Base-by-base conservation (phyloP, 2,329 filamentous ascomycete species). In the Cytospora paraplurivora region DNA sequence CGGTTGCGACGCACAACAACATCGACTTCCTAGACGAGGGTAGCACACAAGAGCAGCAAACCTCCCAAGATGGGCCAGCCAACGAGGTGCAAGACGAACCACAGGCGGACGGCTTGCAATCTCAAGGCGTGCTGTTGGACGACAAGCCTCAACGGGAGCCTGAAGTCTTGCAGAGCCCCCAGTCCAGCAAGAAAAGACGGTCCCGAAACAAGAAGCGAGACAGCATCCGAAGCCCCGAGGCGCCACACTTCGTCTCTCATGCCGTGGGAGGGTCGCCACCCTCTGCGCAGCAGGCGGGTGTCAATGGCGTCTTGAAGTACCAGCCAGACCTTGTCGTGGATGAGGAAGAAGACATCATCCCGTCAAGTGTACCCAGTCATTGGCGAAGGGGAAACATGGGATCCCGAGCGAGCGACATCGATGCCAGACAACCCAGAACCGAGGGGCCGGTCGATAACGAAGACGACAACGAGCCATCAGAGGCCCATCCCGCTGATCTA, bases 261-360 rank as follows among this genome's bases (percentile, higher is more conserved):
- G 11, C 59, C 27, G 15, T 41, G 17, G 53, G 49, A 50, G 47
- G 50, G 12, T 54, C 61, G n/a, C 64, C 64, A 3, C 61, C 64
- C 13, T 66, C 64, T 27, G 60, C 56, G 32, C 63, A 63, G 33
- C 56, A 53, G 4, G 44, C 38, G 8, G 19, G 19, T 1, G 3
- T 44, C 7, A 52, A 47, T 15, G 33, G 27, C 3, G 47, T 56
- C 6, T 6, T 41, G 15, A 50, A 15, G 1, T 49, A 65, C 59
- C 17, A 56, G 19, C 56, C 41, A 8, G 3, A 10, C 4, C 4
- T 34, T n/a, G 51, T 38, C 1, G 17, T 19, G 11, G 56, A 61
- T 7, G 53, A 38, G 35, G 60, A 60, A 11, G 44, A 21, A 11
- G 47, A 54, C 0, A 3, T 38, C 3, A 38, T 59, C 6, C 51